Evolutionary conservation across 331 rosid genomes (phyloP).

Genomic region (Arachis monticola): DNA sequence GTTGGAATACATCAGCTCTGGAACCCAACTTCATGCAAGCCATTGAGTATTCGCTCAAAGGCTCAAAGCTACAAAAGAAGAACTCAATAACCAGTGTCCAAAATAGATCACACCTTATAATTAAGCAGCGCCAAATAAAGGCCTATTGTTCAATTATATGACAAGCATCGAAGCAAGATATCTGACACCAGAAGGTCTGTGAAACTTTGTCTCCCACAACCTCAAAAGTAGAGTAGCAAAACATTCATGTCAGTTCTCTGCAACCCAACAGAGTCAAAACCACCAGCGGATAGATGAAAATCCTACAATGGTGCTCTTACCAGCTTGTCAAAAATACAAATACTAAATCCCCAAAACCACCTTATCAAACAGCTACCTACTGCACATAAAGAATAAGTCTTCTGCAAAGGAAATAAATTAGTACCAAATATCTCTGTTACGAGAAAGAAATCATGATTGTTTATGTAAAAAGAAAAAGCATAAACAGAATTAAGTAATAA

Average conservation of each 20-base stretch:
- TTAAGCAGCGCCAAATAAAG: conserved; percentile 20
- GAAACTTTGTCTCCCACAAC: conserved; percentile 22
- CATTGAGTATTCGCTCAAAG: conserved; percentile 52
- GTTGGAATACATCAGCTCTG: conserved; percentile 88
- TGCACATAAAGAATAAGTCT: neutral
- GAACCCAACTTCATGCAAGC: conserved; percentile 97
- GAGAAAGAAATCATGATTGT: neutral
- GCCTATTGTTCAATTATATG: conserved; percentile 7
- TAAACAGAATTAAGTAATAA: neutral
- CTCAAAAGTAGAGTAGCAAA: neutral
- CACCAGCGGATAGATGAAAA: neutral
- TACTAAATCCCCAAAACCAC: neutral
- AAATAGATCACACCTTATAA: conserved; percentile 33
- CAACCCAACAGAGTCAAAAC: neutral
- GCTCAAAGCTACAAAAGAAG: conserved; percentile 30
- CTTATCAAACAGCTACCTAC: neutral
- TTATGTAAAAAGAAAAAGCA: neutral
- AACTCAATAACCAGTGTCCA: conserved; percentile 28
- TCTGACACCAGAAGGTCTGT: conserved; percentile 12
- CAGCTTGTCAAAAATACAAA: neutral
- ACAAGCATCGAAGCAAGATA: conserved; percentile 6
- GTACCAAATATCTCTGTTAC: neutral
- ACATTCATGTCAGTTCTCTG: neutral
- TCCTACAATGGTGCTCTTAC: neutral
- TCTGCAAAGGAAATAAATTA: neutral